Evolutionary conservation across 1,284 basidiomycete genomes (phyloP), one percentile per base, ranked within the genome.

Genomic region (Microbotryum violaceum): DNA sequence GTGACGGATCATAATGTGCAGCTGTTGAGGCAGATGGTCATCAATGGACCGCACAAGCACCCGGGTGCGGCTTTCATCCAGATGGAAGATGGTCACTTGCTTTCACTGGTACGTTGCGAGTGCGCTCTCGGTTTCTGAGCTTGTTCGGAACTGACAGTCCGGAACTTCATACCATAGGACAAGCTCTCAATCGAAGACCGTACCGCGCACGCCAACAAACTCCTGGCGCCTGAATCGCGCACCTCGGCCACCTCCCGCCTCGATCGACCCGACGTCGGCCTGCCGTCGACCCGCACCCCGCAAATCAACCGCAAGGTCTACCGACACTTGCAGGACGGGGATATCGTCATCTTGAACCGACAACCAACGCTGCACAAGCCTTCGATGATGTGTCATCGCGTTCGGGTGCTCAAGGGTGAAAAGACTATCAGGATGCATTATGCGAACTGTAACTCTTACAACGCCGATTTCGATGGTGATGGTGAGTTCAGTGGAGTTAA

Each of bases 361-460:
- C 96, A 99, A 80, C 96, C 96, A 10, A 98, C 96, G 1, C 80
- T 99, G 62, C 96, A 99, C 77, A 98, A 98, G 76, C 94, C 96
- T n/a, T 92, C 89, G 80, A 99, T 99, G 94, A 99, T 99, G 96
- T 89, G 87, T 12, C 96, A 99, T 77, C 88, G 85, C 70, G 96
- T 94, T 27, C 86, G 87, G 66, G 89, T 98, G 20, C 77, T 99
- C 65, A 83, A 86, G 64, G 96, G 94, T 53, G 96, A 99, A 78
- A 97, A 97, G 80, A 98, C 96, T 1, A 98, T 99, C 75, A 85
- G 96, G 37, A 97, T 99, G 94, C 96, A 99, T 79, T 98, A 99
- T 74, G 96, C 96, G 54, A 98, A 98, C 74, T 98, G 90, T 79
- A 97, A 97, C 77, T 97, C 94, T 6, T 98, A 98, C 77, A 98